Conservation (phyloP, 805 yeast species). For the Metschnikowia orientalis region DNA sequence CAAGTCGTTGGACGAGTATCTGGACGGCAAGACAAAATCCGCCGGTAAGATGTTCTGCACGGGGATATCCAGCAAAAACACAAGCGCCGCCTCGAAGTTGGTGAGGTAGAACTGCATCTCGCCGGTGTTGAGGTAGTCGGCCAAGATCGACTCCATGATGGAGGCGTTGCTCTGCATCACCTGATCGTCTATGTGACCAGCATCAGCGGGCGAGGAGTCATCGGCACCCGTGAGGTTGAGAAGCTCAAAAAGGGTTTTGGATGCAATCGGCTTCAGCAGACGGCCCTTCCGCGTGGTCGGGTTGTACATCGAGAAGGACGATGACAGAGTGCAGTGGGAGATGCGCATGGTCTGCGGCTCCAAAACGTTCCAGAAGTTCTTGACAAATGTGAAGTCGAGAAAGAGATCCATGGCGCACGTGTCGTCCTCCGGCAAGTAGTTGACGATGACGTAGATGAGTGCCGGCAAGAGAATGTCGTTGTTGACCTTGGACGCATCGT, state of each 20-base stretch:
- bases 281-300: conserved; percentile 14
- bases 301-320: conserved; percentile 12
- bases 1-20: conserved; percentile 10
- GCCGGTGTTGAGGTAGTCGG: conserved; percentile 32
- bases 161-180: conserved; percentile 32
- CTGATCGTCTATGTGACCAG: too few species aligned
- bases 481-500: conserved; percentile 23
- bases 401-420: conserved; percentile 23
- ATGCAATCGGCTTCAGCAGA: conserved; percentile 2
- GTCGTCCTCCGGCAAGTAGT: conserved; percentile 21
- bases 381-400: conserved; percentile 35
- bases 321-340: conserved; percentile 10
- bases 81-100: conserved; percentile 39
- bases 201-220: too few species aligned
- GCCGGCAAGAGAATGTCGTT: conserved; percentile 40
- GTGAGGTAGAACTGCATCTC: conserved; percentile 38
- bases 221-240: conserved; percentile 6
- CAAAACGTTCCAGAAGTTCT: conserved; percentile 30
- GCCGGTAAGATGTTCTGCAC: conserved; percentile 24
- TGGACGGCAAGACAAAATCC: conserved; percentile 8
- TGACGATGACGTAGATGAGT: conserved; percentile 33
- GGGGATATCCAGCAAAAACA: conserved; percentile 34
- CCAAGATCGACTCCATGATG: conserved; percentile 25
- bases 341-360: conserved; percentile 27
- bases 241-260: conserved; percentile 10